Percentiles rank a stretch among this genome's conserved stretches.
Evolutionary conservation across 495 filamentous ascomycete genomes (phyloP).

Genomic region (Friedmanniomyces endolithicus): DNA sequence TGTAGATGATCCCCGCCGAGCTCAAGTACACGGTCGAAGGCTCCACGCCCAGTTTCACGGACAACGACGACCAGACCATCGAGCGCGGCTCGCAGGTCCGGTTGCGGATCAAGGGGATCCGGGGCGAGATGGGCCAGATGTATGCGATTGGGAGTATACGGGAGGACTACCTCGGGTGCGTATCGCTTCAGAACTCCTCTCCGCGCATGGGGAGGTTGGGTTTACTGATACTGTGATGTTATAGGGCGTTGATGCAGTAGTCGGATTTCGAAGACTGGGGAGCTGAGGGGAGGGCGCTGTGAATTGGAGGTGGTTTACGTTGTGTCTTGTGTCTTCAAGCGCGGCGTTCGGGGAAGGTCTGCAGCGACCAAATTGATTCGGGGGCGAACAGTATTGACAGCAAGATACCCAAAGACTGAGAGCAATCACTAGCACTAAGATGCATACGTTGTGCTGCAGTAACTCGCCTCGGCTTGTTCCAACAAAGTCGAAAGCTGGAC

Average conservation of each 20-base stretch:
- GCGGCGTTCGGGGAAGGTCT: background rate
- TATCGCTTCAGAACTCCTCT: background rate
- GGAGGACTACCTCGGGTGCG: constrained; percentile 39
- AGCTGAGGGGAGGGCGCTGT: background rate
- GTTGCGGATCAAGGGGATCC: constrained; percentile 81
- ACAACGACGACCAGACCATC: constrained; percentile 70
- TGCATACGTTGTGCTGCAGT: background rate
- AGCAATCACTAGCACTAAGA: background rate
- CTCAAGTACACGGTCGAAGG: constrained; percentile 77
- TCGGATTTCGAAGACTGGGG: background rate
- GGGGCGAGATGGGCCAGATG: constrained; percentile 84
- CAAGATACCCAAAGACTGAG: constrained; percentile 1
- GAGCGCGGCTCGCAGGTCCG: constrained; percentile 87
- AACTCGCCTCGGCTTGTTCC: background rate
- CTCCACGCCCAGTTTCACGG: constrained; percentile 30
- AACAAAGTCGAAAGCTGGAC: no score
- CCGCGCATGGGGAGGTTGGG: background rate
- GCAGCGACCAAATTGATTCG: background rate
- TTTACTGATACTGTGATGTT: background rate
- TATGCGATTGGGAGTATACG: constrained; percentile 96
- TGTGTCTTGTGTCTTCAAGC: background rate
- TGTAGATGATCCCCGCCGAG: constrained; percentile 69
- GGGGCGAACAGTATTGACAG: background rate
- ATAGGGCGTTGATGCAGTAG: background rate
- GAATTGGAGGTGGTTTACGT: background rate